Percentiles rank a stretch among this genome's conserved stretches.
phyloP scores from a whole-genome alignment of 2,329 filamentous ascomycete genomes.

The Aspergillus bombycis region DNA sequence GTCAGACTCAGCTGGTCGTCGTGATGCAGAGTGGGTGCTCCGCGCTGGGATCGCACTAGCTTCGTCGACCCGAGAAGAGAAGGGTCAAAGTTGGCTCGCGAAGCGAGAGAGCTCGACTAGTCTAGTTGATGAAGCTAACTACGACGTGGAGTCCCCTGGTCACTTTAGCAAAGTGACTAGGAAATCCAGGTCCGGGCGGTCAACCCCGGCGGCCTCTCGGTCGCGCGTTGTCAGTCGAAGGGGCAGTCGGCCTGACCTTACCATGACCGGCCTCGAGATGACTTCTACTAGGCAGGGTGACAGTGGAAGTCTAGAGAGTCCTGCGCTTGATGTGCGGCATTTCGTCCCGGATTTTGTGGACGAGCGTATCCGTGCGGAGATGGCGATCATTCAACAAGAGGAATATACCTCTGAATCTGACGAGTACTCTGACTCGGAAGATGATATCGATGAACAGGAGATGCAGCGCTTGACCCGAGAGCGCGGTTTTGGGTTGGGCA shows the following conservation, averaged over 20 bases:
- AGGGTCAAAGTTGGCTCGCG: constrained; percentile 65
- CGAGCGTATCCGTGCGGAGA: constrained; percentile 43
- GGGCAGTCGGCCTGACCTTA: constrained; percentile 29
- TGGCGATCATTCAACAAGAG: constrained; percentile 34
- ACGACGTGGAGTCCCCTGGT: constrained; percentile 31
- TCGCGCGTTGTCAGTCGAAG: constrained; percentile 37
- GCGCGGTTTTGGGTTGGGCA: constrained; percentile 58
- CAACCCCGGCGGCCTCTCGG: constrained; percentile 37
- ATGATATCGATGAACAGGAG: constrained; percentile 55
- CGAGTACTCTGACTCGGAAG: constrained; percentile 21
- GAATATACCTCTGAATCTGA: constrained; percentile 22
- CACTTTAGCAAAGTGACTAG: constrained; percentile 30
- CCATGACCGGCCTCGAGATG: constrained; percentile 23
- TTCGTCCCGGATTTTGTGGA: constrained; percentile 56
- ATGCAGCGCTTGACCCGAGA: constrained; percentile 55
- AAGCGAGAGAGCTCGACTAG: constrained; percentile 60
- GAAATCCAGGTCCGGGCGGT: constrained; percentile 37
- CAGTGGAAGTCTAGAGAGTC: background rate
- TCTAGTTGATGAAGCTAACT: constrained; percentile 46
- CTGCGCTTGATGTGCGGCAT: constrained; percentile 17
- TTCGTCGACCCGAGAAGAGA: constrained; percentile 60
- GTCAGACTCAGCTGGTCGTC: constrained; percentile 11
- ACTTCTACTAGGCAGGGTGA: background rate
- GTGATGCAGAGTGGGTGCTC: constrained; percentile 61
- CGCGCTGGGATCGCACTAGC: constrained; percentile 61